Conservation (phyloP, 2,329 filamentous ascomycete species). For the Pseudocercospora macadamiae region DNA sequence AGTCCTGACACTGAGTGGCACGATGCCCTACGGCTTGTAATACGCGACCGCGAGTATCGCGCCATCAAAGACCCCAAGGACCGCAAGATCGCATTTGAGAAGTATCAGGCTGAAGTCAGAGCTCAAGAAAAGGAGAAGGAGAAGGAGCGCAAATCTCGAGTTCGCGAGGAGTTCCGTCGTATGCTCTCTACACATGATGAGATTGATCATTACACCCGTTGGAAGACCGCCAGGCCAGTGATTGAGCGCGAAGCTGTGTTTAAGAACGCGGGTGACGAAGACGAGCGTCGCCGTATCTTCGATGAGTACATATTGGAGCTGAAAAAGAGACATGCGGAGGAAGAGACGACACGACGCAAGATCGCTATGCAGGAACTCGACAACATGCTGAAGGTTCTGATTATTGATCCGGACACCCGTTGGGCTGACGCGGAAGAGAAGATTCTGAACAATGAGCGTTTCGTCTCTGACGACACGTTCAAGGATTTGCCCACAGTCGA, state of each 20-base stretch:
- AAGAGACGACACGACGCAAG: slow-evolving; percentile 72
- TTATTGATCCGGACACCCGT: slow-evolving; percentile 89
- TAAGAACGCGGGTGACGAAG: slow-evolving; percentile 83
- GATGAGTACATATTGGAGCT: slow-evolving; percentile 89
- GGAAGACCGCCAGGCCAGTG: slow-evolving; percentile 93
- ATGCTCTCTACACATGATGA: slow-evolving; percentile 97
- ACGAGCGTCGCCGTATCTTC: slow-evolving; percentile 85
- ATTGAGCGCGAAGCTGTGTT: slow-evolving; percentile 96
- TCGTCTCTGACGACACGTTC: slow-evolving; percentile 83
- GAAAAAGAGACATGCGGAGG: slow-evolving; percentile 77
- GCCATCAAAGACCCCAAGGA: slow-evolving; percentile 92
- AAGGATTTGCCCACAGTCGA: slow-evolving; percentile 84
- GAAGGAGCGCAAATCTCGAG: slow-evolving; percentile 87
- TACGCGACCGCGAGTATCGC: slow-evolving; percentile 89
- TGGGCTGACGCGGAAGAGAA: slow-evolving; percentile 88
- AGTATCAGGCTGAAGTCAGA: slow-evolving; percentile 88
- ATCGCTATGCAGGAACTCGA: slow-evolving; percentile 83
- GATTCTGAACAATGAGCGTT: slow-evolving; percentile 75
- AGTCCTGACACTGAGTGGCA: slow-evolving; percentile 94
- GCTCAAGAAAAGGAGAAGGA: slow-evolving; percentile 92
- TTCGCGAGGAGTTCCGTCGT: slow-evolving; percentile 89
- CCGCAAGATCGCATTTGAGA: slow-evolving; percentile 87
- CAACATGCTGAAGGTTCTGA: slow-evolving; percentile 74
- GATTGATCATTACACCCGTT: slow-evolving; percentile 94
- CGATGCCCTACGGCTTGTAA: slow-evolving; percentile 80